Conservation (phyloP, 2,329 filamentous ascomycete genomes). For the Akanthomyces lecanii region DNA sequence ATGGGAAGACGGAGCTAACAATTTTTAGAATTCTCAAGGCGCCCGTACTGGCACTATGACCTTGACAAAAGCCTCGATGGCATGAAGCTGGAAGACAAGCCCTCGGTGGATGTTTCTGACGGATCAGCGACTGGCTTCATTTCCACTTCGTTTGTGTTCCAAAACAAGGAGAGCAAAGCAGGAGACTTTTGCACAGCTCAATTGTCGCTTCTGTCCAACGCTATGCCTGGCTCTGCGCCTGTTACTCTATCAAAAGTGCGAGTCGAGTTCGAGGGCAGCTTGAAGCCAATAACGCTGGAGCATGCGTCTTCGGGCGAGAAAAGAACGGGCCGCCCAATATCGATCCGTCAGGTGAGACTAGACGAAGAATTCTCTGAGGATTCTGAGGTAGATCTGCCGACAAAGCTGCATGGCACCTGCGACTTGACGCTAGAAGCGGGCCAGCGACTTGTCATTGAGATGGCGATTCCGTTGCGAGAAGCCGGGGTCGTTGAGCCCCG, state of each 20-base stretch:
- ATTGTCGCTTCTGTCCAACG: slow-evolving; percentile 53
- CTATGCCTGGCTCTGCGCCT: slow-evolving; percentile 48
- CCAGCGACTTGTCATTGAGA: slow-evolving; percentile 64
- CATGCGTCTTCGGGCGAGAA: slow-evolving; percentile 31
- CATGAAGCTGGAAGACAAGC: slow-evolving; percentile 40
- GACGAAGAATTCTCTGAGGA: slow-evolving; percentile 28
- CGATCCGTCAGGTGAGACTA: slow-evolving; percentile 27
- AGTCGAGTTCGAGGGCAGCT: slow-evolving; percentile 53
- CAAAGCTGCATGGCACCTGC: slow-evolving; percentile 48
- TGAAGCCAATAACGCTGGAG: slow-evolving; percentile 51
- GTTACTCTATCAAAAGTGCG: slow-evolving; percentile 48
- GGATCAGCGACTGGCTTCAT: slow-evolving; percentile 51
- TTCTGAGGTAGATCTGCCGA: slow-evolving; percentile 28
- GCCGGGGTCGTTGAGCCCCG: slow-evolving; percentile 69
- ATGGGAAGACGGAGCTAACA: neutral
- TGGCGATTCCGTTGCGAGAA: slow-evolving; percentile 72
- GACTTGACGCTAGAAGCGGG: slow-evolving; percentile 65
- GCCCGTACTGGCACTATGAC: slow-evolving; percentile 58
- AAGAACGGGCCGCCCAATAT: slow-evolving; percentile 21
- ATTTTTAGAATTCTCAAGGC: slow-evolving; percentile 47
- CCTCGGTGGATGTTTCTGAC: slow-evolving; percentile 48
- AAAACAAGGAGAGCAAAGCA: slow-evolving; percentile 54
- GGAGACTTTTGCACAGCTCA: slow-evolving; percentile 58
- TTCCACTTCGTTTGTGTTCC: slow-evolving; percentile 54
- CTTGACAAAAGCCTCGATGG: slow-evolving; percentile 53